Evolutionary conservation across 352 stramenopile genomes (phyloP).

Genomic region (Peronosclerospora sorghi): DNA sequence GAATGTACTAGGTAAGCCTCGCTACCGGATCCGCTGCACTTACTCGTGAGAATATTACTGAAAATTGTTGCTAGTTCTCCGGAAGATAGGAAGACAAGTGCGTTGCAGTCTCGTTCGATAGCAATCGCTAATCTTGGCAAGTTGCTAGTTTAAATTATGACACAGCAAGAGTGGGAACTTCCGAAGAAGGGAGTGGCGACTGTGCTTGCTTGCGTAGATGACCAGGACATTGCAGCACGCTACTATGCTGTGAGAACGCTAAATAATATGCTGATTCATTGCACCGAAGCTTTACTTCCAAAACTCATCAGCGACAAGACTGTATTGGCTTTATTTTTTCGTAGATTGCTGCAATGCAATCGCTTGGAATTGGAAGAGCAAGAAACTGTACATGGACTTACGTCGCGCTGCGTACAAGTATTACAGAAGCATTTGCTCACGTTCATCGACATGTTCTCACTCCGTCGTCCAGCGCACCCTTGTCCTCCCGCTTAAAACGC

Average conservation of each 20-base stretch:
- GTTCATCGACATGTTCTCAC: slow-evolving; percentile 37
- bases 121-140: slow-evolving; percentile 54
- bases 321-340: slow-evolving; percentile 20
- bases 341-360: slow-evolving; percentile 16
- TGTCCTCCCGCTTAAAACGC: slow-evolving; percentile 18
- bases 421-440: slow-evolving; percentile 39
- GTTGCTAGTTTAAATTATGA: slow-evolving; percentile 63
- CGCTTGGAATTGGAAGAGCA: not conserved
- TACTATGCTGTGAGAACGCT: slow-evolving; percentile 53
- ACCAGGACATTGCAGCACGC: slow-evolving; percentile 24
- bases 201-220: slow-evolving; percentile 30
- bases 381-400: slow-evolving; percentile 1
- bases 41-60: slow-evolving; percentile 30
- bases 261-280: slow-evolving; percentile 54
- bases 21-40: slow-evolving; percentile 43
- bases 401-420: slow-evolving; percentile 26
- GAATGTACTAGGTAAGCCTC: slow-evolving; percentile 79
- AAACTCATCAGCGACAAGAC: slow-evolving; percentile 36
- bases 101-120: slow-evolving; percentile 14
- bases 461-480: slow-evolving; percentile 9
- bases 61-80: slow-evolving; percentile 4
- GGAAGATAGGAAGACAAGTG: not conserved
- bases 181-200: slow-evolving; percentile 18
- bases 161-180: slow-evolving; percentile 36
- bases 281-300: slow-evolving; percentile 17